phyloP scores from a whole-genome alignment of 2,329 filamentous ascomycete genomes.

The Talaromyces pinophilus region DNA sequence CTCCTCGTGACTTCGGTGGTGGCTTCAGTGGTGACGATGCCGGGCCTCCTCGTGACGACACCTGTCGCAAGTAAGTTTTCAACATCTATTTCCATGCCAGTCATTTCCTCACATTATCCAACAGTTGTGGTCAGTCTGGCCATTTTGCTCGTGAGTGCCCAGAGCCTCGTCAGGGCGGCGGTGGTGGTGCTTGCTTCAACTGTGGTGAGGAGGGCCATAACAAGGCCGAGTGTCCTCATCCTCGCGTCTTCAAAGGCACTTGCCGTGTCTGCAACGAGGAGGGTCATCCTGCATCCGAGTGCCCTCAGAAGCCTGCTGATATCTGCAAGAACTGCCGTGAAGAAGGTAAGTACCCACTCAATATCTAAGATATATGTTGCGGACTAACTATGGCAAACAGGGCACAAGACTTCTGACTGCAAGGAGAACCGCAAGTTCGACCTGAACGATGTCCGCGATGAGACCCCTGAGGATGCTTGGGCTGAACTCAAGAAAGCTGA shows the following conservation, averaged over 20 bases:
- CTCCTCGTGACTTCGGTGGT: not conserved
- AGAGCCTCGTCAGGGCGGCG: constrained; percentile 39
- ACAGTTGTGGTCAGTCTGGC: constrained; percentile 39
- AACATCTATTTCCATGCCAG: not conserved
- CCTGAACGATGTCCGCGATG: constrained; percentile 47
- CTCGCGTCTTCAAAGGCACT: constrained; percentile 49
- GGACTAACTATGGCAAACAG: constrained; percentile 30
- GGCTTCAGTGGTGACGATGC: constrained; percentile 14
- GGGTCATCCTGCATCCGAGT: constrained; percentile 49
- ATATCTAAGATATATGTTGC: not conserved
- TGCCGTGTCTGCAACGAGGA: constrained; percentile 51
- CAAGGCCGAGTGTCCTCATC: constrained; percentile 50
- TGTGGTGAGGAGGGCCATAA: constrained; percentile 48
- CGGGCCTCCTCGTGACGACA: constrained; percentile 27
- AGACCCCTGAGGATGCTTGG: constrained; percentile 55
- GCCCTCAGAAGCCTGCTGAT: constrained; percentile 46
- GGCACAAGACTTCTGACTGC: constrained; percentile 49
- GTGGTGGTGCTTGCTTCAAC: constrained; percentile 47
- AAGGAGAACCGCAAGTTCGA: constrained; percentile 50
- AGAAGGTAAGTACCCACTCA: constrained; percentile 40
- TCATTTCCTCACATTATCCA: not conserved
- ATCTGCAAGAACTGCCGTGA: constrained; percentile 51
- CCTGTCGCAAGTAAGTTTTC: constrained; percentile 41
- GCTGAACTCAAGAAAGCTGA: constrained; percentile 51
- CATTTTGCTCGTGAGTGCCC: constrained; percentile 49